Evolutionary conservation across 371 early-diverging fungal species (phyloP).

Genomic region (Mortierella sp.): DNA sequence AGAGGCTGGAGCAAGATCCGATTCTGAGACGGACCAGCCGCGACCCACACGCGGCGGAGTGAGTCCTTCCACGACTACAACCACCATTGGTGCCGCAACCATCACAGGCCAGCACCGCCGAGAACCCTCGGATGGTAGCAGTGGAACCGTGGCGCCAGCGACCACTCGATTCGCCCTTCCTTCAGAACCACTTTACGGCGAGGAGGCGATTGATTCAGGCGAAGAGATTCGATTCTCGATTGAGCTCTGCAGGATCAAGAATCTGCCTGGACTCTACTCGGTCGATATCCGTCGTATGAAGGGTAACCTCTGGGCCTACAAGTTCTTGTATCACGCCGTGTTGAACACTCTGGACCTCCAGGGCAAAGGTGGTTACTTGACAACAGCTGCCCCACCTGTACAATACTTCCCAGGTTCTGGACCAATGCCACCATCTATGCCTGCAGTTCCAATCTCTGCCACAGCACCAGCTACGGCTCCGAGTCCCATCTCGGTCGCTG

Average conservation of each 20-base stretch:
- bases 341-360: constrained; percentile 67
- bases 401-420: too few species aligned
- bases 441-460: too few species aligned
- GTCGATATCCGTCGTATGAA: constrained; percentile 90
- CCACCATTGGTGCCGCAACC: constrained; percentile 10
- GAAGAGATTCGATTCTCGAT: constrained; percentile 87
- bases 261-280: constrained; percentile 87
- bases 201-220: constrained; percentile 84
- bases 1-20: constrained; percentile 3
- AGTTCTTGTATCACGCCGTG: constrained; percentile 84
- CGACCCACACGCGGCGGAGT: neutral
- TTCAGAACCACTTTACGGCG: constrained; percentile 88
- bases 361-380: constrained; percentile 60
- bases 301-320: constrained; percentile 96
- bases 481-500: too few species aligned
- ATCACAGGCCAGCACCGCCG: neutral
- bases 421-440: too few species aligned
- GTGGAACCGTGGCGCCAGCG: neutral
- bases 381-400: too few species aligned
- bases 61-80: constrained; percentile 19
- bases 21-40: constrained; percentile 1
- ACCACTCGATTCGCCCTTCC: constrained; percentile 9
- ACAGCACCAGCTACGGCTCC: too few species aligned
- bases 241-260: constrained; percentile 90
- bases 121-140: constrained; percentile 6